Base-by-base conservation (phyloP, 208 protist species). In the Spironucleus salmonicida region DNA sequence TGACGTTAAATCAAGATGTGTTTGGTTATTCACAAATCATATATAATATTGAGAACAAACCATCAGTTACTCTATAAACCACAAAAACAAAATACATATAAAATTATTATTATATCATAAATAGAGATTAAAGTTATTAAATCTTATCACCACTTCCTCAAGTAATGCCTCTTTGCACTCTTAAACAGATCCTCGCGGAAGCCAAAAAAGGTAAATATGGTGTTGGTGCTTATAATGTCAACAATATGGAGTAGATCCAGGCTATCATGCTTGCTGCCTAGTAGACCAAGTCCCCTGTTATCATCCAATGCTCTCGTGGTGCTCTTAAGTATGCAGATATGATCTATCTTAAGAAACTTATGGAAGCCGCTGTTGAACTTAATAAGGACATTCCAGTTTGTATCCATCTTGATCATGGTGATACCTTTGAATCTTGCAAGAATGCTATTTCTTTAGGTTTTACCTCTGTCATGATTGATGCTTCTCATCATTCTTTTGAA, bases 71-170 rank as follows among this genome's bases (percentile, higher is more conserved):
- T n/a, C n/a, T n/a, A n/a, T n/a, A n/a, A n/a, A n/a, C n/a, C n/a
- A n/a, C n/a, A n/a, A n/a, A n/a, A n/a, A n/a, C n/a, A n/a, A n/a
- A n/a, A n/a, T n/a, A n/a, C n/a, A n/a, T n/a, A n/a, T n/a, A n/a
- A n/a, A n/a, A n/a, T n/a, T n/a, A n/a, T n/a, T n/a, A n/a, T n/a
- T n/a, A n/a, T n/a, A n/a, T n/a, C n/a, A n/a, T n/a, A n/a, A n/a
- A n/a, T n/a, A n/a, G n/a, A n/a, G n/a, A n/a, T n/a, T n/a, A n/a
- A n/a, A n/a, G n/a, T n/a, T n/a, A n/a, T n/a, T n/a, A n/a, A n/a
- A n/a, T n/a, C n/a, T n/a, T n/a, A n/a, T n/a, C n/a, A n/a, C 62
- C 97, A 96, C 58, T 74, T 32, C 11, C 27, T 35, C 27, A 19
- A 77, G 30, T 62, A 57, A 81, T 81, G 79, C 79, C 79, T 75